Percentiles rank a stretch among this genome's conserved stretches.
Evolutionary conservation across 1,284 basidiomycete genomes (phyloP).

Genomic region (Leccinum subrobustum): DNA sequence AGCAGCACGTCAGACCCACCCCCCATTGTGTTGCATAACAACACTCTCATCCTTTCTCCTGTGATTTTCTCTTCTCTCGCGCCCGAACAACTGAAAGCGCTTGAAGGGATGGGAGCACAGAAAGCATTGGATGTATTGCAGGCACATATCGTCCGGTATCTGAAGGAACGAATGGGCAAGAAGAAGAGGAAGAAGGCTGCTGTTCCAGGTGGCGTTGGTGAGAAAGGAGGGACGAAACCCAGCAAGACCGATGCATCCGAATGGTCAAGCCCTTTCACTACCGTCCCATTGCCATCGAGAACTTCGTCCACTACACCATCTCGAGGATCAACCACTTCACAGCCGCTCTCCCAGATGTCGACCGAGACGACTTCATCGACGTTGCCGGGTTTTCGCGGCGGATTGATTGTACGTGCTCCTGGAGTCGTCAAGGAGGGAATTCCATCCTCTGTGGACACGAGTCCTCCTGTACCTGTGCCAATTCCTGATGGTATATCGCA

Average conservation of each 20-base stretch:
- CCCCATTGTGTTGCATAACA: conserved; percentile 83
- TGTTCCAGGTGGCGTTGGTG: not conserved
- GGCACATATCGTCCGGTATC: conserved; percentile 78
- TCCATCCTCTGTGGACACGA: conserved; percentile 14
- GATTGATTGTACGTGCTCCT: conserved; percentile 2
- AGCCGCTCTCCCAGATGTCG: conserved; percentile 1
- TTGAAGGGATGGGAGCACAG: conserved; percentile 81
- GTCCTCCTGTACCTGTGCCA: conserved; percentile 29
- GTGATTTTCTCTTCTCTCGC: conserved; percentile 81
- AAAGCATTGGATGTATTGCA: conserved; percentile 83
- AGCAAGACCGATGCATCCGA: conserved; percentile 12
- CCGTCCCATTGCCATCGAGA: conserved; percentile 36
- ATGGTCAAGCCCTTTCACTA: conserved; percentile 39
- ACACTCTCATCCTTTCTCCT: conserved; percentile 82
- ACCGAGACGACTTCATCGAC: not conserved
- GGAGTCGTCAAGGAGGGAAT: conserved; percentile 21
- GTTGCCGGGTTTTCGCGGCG: conserved; percentile 15
- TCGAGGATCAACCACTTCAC: not conserved
- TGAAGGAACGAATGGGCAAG: conserved; percentile 71
- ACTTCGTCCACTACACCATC: conserved; percentile 10
- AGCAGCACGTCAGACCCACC: conserved; percentile 48
- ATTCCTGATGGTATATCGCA: conserved; percentile 31
- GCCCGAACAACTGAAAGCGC: conserved; percentile 67
- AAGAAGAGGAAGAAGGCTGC: conserved; percentile 33
- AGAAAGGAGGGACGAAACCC: conserved; percentile 16